phyloP scores from a whole-genome alignment of 2,329 filamentous ascomycete species.

The Grosmannia huntii region DNA sequence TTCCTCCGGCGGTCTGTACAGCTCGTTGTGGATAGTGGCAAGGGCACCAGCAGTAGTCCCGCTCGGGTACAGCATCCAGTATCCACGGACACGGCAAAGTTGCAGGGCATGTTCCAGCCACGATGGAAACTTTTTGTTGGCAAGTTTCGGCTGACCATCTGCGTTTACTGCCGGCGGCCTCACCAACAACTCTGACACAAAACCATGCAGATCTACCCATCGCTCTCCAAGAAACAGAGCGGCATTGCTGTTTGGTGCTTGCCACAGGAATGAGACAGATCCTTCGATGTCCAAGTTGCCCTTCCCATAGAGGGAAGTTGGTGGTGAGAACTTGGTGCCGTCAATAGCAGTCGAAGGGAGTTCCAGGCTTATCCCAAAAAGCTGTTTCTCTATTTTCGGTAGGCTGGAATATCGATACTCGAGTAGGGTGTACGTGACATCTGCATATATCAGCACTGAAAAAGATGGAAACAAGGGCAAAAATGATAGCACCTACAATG shows the following conservation, averaged over 20 bases:
- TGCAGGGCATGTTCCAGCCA: slow-evolving; percentile 72
- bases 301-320: slow-evolving; percentile 14
- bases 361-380: slow-evolving; percentile 73
- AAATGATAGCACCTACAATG: slow-evolving; percentile 42
- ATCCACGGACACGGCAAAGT: slow-evolving; percentile 63
- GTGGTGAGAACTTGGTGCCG: slow-evolving; percentile 38
- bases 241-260: slow-evolving; percentile 72
- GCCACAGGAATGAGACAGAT: slow-evolving; percentile 60
- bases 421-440: slow-evolving; percentile 65
- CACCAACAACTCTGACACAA: slow-evolving; percentile 53
- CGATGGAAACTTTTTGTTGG: slow-evolving; percentile 57
- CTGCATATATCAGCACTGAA: slow-evolving; percentile 18
- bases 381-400: slow-evolving; percentile 33
- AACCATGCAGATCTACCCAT: slow-evolving; percentile 77
- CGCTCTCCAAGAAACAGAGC: slow-evolving; percentile 71
- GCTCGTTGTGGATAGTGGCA: slow-evolving; percentile 65
- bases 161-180: slow-evolving; percentile 16
- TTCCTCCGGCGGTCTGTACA: slow-evolving; percentile 62
- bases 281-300: slow-evolving; percentile 6
- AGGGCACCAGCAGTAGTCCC: slow-evolving; percentile 40
- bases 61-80: slow-evolving; percentile 68
- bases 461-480: background rate
- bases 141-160: slow-evolving; percentile 32
- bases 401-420: slow-evolving; percentile 61
- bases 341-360: slow-evolving; percentile 53